Percentiles rank a stretch among this genome's conserved stretches.
phyloP scores from a whole-genome alignment of 805 yeast species.

The Metschnikowia rubicola region DNA sequence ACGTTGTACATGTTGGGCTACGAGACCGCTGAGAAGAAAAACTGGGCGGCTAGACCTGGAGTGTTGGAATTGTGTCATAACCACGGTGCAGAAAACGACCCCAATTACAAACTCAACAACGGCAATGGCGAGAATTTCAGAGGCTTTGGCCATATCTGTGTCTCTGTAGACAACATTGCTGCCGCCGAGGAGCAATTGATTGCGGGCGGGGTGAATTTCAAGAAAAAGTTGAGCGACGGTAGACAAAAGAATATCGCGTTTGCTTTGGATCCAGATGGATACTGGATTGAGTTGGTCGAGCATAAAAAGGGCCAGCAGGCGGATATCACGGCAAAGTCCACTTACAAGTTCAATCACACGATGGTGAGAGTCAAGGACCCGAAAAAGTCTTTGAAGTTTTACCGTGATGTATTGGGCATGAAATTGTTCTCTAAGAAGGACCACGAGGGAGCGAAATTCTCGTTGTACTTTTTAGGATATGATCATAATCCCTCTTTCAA shows the following conservation, averaged over 20 bases:
- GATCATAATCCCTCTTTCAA: conserved; percentile 42
- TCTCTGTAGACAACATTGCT: conserved; percentile 77
- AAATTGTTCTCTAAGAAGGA: conserved; percentile 56
- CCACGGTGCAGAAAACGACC: conserved; percentile 65
- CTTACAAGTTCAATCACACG: conserved; percentile 72
- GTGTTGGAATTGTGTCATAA: conserved; percentile 81
- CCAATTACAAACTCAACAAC: conserved; percentile 56
- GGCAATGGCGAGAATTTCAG: conserved; percentile 84
- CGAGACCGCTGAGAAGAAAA: conserved; percentile 41
- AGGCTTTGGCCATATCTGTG: conserved; percentile 93
- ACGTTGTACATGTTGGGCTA: conserved; percentile 67
- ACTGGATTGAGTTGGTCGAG: conserved; percentile 90
- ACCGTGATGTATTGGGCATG: conserved; percentile 78
- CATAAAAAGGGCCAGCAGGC: conserved; percentile 44
- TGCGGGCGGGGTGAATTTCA: conserved; percentile 63
- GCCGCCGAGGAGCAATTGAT: conserved; percentile 58
- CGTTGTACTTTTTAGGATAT: conserved; percentile 83
- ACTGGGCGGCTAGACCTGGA: conserved; percentile 55
- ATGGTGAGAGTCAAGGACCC: conserved; percentile 95
- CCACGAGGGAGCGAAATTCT: conserved; percentile 70
- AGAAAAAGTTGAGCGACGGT: conserved; percentile 84
- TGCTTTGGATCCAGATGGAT: conserved; percentile 92
- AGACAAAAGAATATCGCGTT: conserved; percentile 92
- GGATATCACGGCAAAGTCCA: conserved; percentile 33
- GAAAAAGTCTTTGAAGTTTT: conserved; percentile 68